Base-by-base conservation (phyloP, 352 stramenopile genomes). In the Pilasporangium apinafurcum region DNA sequence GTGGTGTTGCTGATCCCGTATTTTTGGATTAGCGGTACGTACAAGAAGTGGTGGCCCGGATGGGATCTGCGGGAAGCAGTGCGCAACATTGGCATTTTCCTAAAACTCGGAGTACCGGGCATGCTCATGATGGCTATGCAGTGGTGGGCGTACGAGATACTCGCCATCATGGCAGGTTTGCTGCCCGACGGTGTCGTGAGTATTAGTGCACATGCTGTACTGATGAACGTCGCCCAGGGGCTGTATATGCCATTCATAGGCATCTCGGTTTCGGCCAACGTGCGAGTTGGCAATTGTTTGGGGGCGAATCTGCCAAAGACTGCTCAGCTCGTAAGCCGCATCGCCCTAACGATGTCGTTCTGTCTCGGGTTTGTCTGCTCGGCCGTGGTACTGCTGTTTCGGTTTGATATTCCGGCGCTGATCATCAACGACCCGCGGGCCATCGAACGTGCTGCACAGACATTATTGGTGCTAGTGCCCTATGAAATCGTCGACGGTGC, bases 171-270 rank as follows among this genome's bases (percentile, higher is more conserved):
- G 38, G 79, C 78, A 1, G 81, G 81, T 1, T 33, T 89, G 0
- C 60, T 92, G 0, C 71, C 71, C 0, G 49, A 80, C 27, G 59
- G 60, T 0, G 67, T 92, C 8, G 62, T 89, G 22, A 53, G 63
- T 4, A 69, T 92, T 20, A 88, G 80, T 24, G 74, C 68, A 5
- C 82, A 92, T 42, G 65, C 69, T 0, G 66, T 92, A 30, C 61
- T 86, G 22, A 67, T 88, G 42, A 88, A 90, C 42, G 52, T 91
- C 27, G 64, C 65, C 40, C 76, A 61, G 18, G 51, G 82, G 47
- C 52, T 75, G 30, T 92, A 85, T 53, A 91, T 92, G 80, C 51
- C 83, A 2, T 92, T 86, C 52, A 36, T 84, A 16, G 82, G 79
- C 5, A 59, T 82, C 26, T 57, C 65, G 1, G 68, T 90, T 4